phyloP scores from a whole-genome alignment of 225 moss, liverwort and hornwort species.

The Pseudoscleropodium purum region DNA sequence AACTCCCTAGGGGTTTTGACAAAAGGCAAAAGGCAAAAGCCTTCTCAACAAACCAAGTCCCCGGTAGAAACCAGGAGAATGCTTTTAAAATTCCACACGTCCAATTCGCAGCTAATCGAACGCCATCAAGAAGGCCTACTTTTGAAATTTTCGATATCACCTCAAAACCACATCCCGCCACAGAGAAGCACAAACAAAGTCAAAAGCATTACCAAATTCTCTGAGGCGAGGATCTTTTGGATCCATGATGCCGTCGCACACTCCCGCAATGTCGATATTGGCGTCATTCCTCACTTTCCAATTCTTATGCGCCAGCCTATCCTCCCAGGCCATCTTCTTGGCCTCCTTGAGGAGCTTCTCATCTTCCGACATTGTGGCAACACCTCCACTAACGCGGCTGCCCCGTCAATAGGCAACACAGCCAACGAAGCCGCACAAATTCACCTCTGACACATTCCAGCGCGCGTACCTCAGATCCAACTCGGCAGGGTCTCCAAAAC shows the following conservation, averaged over 20 bases:
- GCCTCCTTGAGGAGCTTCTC: constrained; percentile 99
- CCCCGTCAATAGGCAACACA: background rate
- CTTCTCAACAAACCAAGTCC: background rate
- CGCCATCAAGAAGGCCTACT: constrained; percentile 2
- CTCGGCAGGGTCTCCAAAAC: background rate
- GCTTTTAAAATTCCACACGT: background rate
- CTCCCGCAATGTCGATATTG: constrained; percentile 73
- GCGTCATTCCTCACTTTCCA: constrained; percentile 98
- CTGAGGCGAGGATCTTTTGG: constrained; percentile 77
- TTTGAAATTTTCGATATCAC: background rate
- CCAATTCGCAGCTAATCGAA: background rate
- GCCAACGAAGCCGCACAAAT: background rate
- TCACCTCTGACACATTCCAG: constrained; percentile 29
- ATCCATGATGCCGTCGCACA: constrained; percentile 87
- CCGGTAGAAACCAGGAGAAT: background rate
- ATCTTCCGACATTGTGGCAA: constrained; percentile 84
- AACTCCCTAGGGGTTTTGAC: background rate
- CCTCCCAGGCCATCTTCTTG: constrained; percentile 98
- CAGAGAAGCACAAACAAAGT: background rate
- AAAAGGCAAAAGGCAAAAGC: background rate
- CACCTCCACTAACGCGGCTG: background rate
- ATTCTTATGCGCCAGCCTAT: constrained; percentile 92
- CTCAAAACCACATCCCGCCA: background rate
- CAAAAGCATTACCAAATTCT: constrained; percentile 56
- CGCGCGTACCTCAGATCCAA: constrained; percentile 18